These are phyloP conservation scores for Ilyonectria destructans DNA, from an alignment of 2,329 filamentous ascomycete genomes.

Conservation along the genomic window DNA sequence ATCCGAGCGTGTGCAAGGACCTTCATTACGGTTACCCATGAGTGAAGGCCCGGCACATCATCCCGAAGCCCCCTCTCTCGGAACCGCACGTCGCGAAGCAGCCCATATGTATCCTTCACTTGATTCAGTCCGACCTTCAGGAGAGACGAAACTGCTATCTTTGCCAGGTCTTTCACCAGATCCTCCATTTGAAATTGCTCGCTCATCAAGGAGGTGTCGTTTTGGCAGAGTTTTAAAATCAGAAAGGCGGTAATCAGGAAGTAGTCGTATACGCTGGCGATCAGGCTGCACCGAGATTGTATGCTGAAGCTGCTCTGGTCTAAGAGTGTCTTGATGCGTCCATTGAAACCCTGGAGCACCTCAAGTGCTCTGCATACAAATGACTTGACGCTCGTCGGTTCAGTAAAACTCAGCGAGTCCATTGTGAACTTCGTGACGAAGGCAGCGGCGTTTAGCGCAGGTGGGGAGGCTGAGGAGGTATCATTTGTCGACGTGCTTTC, in stretches of 20 bases:
- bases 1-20: constrained; percentile 67
- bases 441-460: constrained; percentile 53
- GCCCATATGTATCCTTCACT: constrained; percentile 64
- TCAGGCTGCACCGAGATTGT: constrained; percentile 23
- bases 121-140: constrained; percentile 60
- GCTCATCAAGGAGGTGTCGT: constrained; percentile 49
- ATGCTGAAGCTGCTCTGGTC: constrained; percentile 13
- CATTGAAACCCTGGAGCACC: constrained; percentile 59
- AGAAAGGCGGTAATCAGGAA: constrained; percentile 55
- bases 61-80: constrained; percentile 69
- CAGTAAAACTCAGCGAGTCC: constrained; percentile 59
- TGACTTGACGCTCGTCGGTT: constrained; percentile 54
- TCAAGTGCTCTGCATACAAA: constrained; percentile 64
- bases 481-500: constrained; percentile 33
- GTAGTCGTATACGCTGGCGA: constrained; percentile 50
- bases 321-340: constrained; percentile 47
- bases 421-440: constrained; percentile 68
- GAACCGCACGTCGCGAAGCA: constrained; percentile 61
- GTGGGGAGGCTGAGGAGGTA: constrained; percentile 30
- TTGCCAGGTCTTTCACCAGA: constrained; percentile 62
- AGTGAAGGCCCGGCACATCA: constrained; percentile 63
- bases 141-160: constrained; percentile 58
- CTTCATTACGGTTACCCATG: constrained; percentile 74
- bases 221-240: constrained; percentile 62
- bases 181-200: constrained; percentile 65